Evolutionary conservation across 2,329 filamentous ascomycete genomes (phyloP), one percentile per base, ranked within the genome.

Genomic region (Trichoderma sp.): DNA sequence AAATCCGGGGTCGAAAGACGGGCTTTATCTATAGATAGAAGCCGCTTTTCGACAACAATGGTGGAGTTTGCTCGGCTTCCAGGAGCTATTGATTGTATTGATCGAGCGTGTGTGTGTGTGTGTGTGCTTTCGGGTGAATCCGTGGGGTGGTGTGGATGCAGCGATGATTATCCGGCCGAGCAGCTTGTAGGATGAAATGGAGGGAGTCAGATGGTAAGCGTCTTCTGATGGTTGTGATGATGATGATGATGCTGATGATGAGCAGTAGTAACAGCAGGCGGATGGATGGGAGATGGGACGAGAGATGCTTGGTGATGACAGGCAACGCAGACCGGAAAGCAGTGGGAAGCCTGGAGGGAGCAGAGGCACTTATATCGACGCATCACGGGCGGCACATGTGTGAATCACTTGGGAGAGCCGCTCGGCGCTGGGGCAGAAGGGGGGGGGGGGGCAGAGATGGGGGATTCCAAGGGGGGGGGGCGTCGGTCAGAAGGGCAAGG

Each of bases 311-410:
- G 62, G 34, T 44, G 57, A 57, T 58, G 55, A 50, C 45, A 17
- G 57, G 62, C 60, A 48, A 51, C n/a, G 24, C 26, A 64, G 61
- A 51, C 34, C 59, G 34, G 10, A 39, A 14, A 63, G 52, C 52
- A 43, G 30, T 56, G 65, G 61, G 34, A 39, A 61, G 48, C 44
- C 45, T 51, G 43, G 51, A 67, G 67, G 65, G 58, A 63, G 63
- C 21, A 61, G 48, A 52, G 52, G 52, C 64, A 69, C 68, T 69
- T 71, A 70, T 70, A 57, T 28, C 61, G 58, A 65, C 68, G 41
- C 56, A 66, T 66, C 65, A 24, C 41, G 59, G 57, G 64, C 67
- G 69, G 69, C 69, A 71, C 69, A 69, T 70, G 67, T 68, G 61
- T 71, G 58, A 64, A 58, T 64, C 52, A 58, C 58, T 55, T 57